phyloP scores from a whole-genome alignment of 83 land plant genomes.

The Picea abies region DNA sequence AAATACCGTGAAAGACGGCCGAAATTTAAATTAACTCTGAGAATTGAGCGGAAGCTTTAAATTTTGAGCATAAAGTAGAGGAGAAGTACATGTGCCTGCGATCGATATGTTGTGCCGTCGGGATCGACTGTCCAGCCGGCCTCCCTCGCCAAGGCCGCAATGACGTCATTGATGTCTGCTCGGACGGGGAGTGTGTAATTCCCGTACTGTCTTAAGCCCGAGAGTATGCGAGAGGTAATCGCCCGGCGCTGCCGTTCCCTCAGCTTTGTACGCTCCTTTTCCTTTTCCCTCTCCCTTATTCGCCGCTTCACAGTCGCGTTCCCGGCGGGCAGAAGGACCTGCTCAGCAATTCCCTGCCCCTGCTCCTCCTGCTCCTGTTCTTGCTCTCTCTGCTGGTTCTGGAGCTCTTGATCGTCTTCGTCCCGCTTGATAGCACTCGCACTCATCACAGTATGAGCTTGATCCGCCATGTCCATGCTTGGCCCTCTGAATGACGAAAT shows the following conservation, averaged over 20 bases:
- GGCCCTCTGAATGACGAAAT: neutral
- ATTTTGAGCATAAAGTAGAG: neutral
- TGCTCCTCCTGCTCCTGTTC: constrained; percentile 21
- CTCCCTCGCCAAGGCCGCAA: constrained; percentile 79
- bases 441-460: neutral
- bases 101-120: constrained; percentile 84
- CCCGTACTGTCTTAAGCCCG: constrained; percentile 80
- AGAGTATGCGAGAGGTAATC: constrained; percentile 73
- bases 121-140: constrained; percentile 90
- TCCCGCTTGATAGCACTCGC: constrained; percentile 23
- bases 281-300: constrained; percentile 62
- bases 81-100: neutral
- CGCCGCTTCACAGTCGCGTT: constrained; percentile 11
- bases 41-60: too few relatives aligned
- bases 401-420: constrained; percentile 58
- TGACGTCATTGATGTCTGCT: constrained; percentile 88
- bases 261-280: constrained; percentile 83
- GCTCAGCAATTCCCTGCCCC: neutral
- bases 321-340: constrained; percentile 18
- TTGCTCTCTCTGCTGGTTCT: constrained; percentile 41
- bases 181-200: constrained; percentile 78
- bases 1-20: too few relatives aligned
- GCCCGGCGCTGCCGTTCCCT: constrained; percentile 83
- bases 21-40: too few relatives aligned
- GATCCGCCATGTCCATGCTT: neutral